Base-by-base conservation (phyloP, 2,329 filamentous ascomycete genomes). In the Ophiostoma tasmaniense region DNA sequence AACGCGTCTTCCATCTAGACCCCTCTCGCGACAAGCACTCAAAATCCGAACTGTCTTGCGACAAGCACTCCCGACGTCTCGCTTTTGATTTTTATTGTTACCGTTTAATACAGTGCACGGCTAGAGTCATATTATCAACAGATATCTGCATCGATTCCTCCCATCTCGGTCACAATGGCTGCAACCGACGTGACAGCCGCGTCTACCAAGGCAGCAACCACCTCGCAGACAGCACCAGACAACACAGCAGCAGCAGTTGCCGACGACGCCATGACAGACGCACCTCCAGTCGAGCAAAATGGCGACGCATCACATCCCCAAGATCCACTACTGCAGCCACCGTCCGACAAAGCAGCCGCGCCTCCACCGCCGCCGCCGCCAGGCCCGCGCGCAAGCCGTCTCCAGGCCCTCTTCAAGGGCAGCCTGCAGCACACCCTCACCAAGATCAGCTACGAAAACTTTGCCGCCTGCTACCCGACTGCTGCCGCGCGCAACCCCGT, bases 391-490 rank as follows among this genome's bases (percentile, higher is more conserved):
- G 87, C 87, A 1, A 73, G 78, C 35, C 81, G 83, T 62, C 81
- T 89, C 70, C 81, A 83, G 67, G 78, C 82, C 68, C 79, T 87
- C 42, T 87, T 87, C 75, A 79, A 80, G 68, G 77, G 80, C 69
- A 82, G 82, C 35, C 81, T 89, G 30, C 73, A 77, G 64, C 82
- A 82, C 73, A 88, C 87, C 2, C 80, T 89, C 39, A 79, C 76
- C 72, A 83, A 84, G 74, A 80, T 89, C 68, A 81, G 78, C 72
- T 86, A 82, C 78, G 80, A 83, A 66, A 86, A 85, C 75, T 84
- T 89, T 73, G 82, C 83, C 1, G 79, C 82, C 1, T 89, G 87
- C 77, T 89, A 87, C 75, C 87, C 87, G 61, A 86, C 83, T 25
- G 80, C 88, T n/a, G 82, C 84, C 22, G 75, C 77, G 52, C 78